A percentile compares a stretch with the other conserved stretches of the same genome.
Conservation (phyloP, 495 filamentous ascomycete genomes). For the Podospora conica region DNA sequence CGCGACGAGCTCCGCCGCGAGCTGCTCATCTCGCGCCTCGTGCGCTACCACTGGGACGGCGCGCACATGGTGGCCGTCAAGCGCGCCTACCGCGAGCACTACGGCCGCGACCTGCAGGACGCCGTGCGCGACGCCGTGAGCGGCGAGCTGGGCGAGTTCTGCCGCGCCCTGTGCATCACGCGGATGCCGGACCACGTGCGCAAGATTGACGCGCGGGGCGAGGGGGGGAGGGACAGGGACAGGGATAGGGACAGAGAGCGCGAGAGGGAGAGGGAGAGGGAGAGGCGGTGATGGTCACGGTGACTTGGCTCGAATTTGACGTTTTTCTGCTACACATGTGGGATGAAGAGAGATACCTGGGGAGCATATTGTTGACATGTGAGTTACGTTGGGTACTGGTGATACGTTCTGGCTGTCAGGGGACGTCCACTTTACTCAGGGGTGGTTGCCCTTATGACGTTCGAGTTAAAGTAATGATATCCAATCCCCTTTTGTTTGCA, state of each 20-base stretch:
- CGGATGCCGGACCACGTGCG: conserved; percentile 49
- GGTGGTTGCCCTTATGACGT: neutral
- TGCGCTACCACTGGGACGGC: conserved; percentile 80
- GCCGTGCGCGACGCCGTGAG: conserved; percentile 47
- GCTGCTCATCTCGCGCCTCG: conserved; percentile 71
- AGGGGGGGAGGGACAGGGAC: neutral
- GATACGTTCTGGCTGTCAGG: neutral
- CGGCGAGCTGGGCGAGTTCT: conserved; percentile 49
- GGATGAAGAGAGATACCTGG: neutral
- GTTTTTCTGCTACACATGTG: neutral
- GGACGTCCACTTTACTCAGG: neutral
- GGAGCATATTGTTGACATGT: neutral
- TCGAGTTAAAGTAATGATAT: neutral
- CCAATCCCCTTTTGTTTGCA: neutral
- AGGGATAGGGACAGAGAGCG: no score
- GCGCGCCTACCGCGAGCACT: conserved; percentile 62
- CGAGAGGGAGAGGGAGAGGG: neutral
- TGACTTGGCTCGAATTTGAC: neutral
- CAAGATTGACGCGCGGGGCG: conserved; percentile 28
- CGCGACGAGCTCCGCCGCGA: conserved; percentile 69
- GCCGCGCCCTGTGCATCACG: conserved; percentile 45
- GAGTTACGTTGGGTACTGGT: neutral
- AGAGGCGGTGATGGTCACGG: neutral
- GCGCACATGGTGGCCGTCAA: conserved; percentile 68
- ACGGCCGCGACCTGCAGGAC: conserved; percentile 61